Conservation (phyloP, 352 stramenopile species). For the Globisporangium parvum region DNA sequence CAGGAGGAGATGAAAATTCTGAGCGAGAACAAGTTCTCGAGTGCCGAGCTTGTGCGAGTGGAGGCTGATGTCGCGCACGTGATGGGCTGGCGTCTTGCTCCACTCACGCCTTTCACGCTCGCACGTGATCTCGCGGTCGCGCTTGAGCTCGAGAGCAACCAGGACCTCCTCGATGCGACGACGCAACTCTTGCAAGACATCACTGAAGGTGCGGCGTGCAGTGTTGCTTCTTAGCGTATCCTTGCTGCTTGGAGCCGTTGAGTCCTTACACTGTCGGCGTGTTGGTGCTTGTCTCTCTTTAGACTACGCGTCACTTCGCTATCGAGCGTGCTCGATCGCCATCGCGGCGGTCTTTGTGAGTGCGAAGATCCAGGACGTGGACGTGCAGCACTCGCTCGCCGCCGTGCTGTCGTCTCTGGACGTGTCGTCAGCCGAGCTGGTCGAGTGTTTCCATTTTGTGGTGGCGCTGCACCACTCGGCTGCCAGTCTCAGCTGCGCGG, state of each 20-base stretch:
- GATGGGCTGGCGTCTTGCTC: slow-evolving; percentile 29
- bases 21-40: slow-evolving; percentile 39
- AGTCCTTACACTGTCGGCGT: neutral
- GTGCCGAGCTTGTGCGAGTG: slow-evolving; percentile 27
- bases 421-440: slow-evolving; percentile 1
- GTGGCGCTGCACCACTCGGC: slow-evolving; percentile 1
- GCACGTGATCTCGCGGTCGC: slow-evolving; percentile 25
- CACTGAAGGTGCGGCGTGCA: slow-evolving; percentile 7
- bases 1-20: slow-evolving; percentile 52
- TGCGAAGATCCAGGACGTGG: neutral
- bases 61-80: slow-evolving; percentile 27
- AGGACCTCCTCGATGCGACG: neutral
- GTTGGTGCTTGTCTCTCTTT: neutral
- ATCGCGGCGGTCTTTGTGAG: slow-evolving; percentile 5
- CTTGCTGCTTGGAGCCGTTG: neutral
- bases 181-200: slow-evolving; percentile 7
- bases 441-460: slow-evolving; percentile 9
- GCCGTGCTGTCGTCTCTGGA: slow-evolving; percentile 1
- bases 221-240: neutral
- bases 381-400: neutral
- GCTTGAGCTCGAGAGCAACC: neutral
- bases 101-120: slow-evolving; percentile 32
- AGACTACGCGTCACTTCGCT: slow-evolving; percentile 7
- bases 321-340: slow-evolving; percentile 1
- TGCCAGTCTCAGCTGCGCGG: neutral